A percentile compares a stretch with the other conserved stretches of the same genome.
Evolutionary conservation across 1,284 basidiomycete genomes (phyloP).

Genomic region (Tilletia setariae): DNA sequence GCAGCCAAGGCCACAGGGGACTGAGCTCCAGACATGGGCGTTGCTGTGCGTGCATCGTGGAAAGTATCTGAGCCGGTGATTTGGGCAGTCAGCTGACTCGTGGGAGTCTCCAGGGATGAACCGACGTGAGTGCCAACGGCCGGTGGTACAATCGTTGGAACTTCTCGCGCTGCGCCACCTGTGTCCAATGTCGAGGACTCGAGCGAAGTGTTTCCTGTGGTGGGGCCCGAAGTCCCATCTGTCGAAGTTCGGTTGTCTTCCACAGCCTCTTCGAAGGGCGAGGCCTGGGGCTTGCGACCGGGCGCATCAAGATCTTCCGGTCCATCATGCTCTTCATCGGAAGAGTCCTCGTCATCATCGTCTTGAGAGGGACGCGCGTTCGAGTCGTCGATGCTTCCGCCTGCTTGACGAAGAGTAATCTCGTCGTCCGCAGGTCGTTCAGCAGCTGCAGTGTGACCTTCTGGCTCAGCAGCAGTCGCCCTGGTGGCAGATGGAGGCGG

Average conservation of each 20-base stretch:
- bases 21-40: background rate
- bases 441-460: background rate
- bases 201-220: no score
- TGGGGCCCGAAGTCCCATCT: no score
- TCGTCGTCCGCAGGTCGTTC: background rate
- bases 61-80: conserved; percentile 6
- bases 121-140: no score
- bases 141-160: no score
- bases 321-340: background rate
- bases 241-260: background rate
- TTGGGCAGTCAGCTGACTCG: background rate
- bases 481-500: conserved; percentile 10
- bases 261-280: background rate
- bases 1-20: background rate
- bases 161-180: no score
- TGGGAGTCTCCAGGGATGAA: background rate
- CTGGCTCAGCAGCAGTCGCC: background rate
- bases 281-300: background rate
- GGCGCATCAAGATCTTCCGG: conserved; percentile 2
- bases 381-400: conserved; percentile 1
- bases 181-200: no score
- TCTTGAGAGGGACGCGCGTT: background rate
- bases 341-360: conserved; percentile 3
- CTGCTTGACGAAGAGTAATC: conserved; percentile 14
- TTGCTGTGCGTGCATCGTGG: background rate